Base-by-base conservation (phyloP, 2,329 filamentous ascomycete genomes). In the Fusarium sp. region DNA sequence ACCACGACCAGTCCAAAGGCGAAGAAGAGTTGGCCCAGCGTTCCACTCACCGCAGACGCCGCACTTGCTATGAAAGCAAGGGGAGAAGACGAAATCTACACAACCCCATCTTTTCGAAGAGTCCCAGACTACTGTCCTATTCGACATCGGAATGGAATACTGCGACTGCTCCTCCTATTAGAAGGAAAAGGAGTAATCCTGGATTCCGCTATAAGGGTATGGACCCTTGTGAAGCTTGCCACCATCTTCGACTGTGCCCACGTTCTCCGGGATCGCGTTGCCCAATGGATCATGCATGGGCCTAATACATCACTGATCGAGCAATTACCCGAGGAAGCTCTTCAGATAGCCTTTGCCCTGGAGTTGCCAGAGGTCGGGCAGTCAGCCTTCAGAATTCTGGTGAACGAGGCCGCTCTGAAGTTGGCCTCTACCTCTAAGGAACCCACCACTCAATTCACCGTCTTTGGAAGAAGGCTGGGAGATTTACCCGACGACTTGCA, bases 201-300 rank as follows among this genome's bases (percentile, higher is more conserved):
- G 16, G 88, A 93, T 79, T 93, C 91, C 0, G 92, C 92, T 0
- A 85, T 88, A 13, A 90, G 92, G 16, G 82, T 93, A 40, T 93
- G 90, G 86, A 93, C 91, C 0, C 85, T 93, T n/a, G 88, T 90
- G 37, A 89, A 87, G 4, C 80, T 93, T 10, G 89, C 90, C 9
- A 89, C 89, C 68, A 84, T 90, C 42, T 87, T 92, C 60, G 88
- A 90, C 31, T 88, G 89, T 64, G 78, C 80, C 2, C 71, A 75
- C 6, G 78, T 84, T 9, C 79, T 90, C 22, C 85, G 79, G 70
- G 86, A 89, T 59, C 83, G 83, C 14, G 85, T 92, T 47, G 80
- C 86, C 3, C 84, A 86, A 35, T 93, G 92, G 92, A 83, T 93
- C 13, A 85, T 89, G 70, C 82, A 85, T 22, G 79, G 83, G 3